Evolutionary conservation across 305 asterid genomes (phyloP), one percentile per base, ranked within the genome.

Genomic region (Rubia peregrina): DNA sequence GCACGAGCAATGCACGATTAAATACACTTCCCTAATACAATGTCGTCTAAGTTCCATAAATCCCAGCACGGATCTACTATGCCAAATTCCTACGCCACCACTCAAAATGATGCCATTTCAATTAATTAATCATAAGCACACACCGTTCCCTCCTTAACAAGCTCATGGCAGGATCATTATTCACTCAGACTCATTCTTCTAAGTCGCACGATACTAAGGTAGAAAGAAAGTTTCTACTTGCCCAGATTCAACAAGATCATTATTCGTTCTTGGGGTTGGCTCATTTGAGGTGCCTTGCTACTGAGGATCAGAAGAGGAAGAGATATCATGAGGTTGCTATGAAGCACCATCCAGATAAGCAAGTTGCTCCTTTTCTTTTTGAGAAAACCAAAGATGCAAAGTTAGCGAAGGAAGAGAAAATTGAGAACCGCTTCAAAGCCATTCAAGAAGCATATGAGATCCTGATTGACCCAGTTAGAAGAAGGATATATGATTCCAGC

Each of bases 301-400:
- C 96, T 49, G 99, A 91, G 91, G 98, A 94, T 78, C 98, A 88
- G 79, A 91, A 91, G 73, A 75, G 82, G 70, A 94, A 87, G 83
- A 87, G 93, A 67, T 94, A 91, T 21, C 93, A 96, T 0, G 97
- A 91, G 79, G 80, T 95, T 81, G 96, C 99, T 65, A 75, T 94
- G 75, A 85, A 79, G 80, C 89, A 91, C 86, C 97, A 94, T 75
- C 99, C 98, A 8, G 98, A 94, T 86, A 94, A 94, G 83, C 96
- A 87, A 77, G 96, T 90, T 71, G 71, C 90, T 33, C 93, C 88
- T 78, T 84, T 94, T 65, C 95, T 91, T 46, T 84, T 87, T 9
- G 96, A 91, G 85, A 87, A 73, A 78, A 88, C 96, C 0, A 97
- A 94, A 84, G 87, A 85, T 42, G 91, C 93, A 19, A 94, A 94